These are phyloP conservation scores for Ceratobasidium sp. DNA, from an alignment of 1,284 basidiomycete species.

Conservation along the genomic window DNA sequence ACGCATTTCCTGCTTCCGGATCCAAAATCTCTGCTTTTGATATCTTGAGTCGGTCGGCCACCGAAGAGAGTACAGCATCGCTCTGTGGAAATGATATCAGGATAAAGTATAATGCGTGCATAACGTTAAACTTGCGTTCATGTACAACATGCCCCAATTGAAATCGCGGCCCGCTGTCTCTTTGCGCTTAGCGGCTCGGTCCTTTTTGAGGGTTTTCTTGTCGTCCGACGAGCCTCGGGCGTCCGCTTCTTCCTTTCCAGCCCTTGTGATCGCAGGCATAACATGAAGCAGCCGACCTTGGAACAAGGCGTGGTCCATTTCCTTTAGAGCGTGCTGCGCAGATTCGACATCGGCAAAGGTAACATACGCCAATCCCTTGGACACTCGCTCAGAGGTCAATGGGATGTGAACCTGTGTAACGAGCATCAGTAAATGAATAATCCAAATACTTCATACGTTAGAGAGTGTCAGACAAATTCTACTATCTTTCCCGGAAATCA, in stretches of 20 bases:
- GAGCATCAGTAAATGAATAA: conserved; percentile 25
- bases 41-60: conserved; percentile 82
- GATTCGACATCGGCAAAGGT: conserved; percentile 69
- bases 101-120: conserved; percentile 40
- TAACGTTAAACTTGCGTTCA: conserved; percentile 80
- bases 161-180: conserved; percentile 81
- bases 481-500: conserved; percentile 48
- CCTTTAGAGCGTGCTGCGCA: conserved; percentile 78
- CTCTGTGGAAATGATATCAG: conserved; percentile 59
- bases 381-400: conserved; percentile 63
- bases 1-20: conserved; percentile 65
- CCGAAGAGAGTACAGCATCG: conserved; percentile 84
- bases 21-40: conserved; percentile 88
- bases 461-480: conserved; percentile 52
- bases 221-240: conserved; percentile 50
- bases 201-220: conserved; percentile 70
- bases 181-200: conserved; percentile 74
- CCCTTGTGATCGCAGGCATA: conserved; percentile 77
- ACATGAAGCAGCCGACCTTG: conserved; percentile 93
- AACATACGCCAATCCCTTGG: conserved; percentile 88
- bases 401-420: conserved; percentile 79
- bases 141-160: conserved; percentile 96
- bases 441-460: neutral
- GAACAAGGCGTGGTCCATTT: conserved; percentile 85
- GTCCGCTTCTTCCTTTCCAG: conserved; percentile 56